Base-by-base conservation (phyloP, 192 early-diverging fungal species). In the Gigaspora rosea region DNA sequence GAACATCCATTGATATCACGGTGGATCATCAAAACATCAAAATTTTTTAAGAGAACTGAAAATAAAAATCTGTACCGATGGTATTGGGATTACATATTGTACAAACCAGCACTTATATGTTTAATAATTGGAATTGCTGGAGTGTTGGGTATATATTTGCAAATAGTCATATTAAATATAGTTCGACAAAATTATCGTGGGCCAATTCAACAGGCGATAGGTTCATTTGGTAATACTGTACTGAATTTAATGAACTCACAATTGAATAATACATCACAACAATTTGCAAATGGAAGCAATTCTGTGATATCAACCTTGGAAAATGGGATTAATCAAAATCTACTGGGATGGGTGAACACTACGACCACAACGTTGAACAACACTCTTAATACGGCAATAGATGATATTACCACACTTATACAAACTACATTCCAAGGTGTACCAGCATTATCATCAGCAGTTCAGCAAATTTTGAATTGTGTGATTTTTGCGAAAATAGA, bases 81-180 rank as follows among this genome's bases (percentile, higher is more conserved):
- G 83, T 84, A 80, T 47, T 59, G 71, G 9, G 58, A 70, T 36
- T 84, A 79, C 16, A 74, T 82, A 32, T 15, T 68, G 1, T 63
- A 78, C 9, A 72, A 71, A 27, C 69, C 66, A n/a, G 81, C 79
- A 7, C 22, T 82, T 1, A 50, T 69, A 7, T 82, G 80, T 59
- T 74, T 84, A 15, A 3, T 75, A 4, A 58, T 84, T 36, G 83
- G 81, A 1, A 20, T 79, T 4, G 36, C 78, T 2, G 80, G 83
- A 0, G 18, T 84, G 8, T 7, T 66, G 1, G 33, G 81, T 9
- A 57, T 79, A 15, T 79, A 76, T 41, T 41, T 71, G 11, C 80
- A 84, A 74, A 50, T 82, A 20, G 59, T 71, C 4, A 20, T 84
- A 0, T 18, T 84, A 49, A 35, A 80, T 9, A 66, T 61, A 49